Evolutionary conservation across 2,329 filamentous ascomycete species (phyloP).

Genomic region (Alternaria arborescens): DNA sequence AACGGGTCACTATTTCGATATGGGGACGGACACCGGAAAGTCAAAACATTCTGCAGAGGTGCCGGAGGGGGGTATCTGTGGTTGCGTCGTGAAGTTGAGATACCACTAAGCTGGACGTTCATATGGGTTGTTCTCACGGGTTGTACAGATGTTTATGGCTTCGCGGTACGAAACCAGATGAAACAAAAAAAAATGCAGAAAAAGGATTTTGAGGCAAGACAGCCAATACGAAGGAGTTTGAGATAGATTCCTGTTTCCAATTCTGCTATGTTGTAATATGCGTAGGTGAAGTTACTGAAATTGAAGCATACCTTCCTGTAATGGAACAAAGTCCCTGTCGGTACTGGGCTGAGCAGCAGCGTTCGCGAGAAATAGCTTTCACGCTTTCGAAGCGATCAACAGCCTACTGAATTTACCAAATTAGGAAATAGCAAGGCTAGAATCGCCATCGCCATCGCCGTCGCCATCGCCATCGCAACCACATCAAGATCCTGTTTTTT

Average conservation of each 20-base stretch:
- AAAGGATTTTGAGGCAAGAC: background rate
- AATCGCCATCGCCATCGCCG: background rate
- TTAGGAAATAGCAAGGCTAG: background rate
- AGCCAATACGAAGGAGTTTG: background rate
- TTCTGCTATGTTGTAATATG: background rate
- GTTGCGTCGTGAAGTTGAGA: background rate
- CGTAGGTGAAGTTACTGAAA: background rate
- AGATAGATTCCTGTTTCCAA: background rate
- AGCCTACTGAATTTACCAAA: background rate
- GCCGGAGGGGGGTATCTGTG: background rate
- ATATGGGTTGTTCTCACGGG: background rate
- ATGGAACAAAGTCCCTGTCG: background rate
- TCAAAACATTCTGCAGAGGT: background rate
- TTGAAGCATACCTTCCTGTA: background rate
- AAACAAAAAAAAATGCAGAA: background rate
- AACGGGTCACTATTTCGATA: background rate
- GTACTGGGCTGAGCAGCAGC: background rate
- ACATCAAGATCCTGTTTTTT: background rate
- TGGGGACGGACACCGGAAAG: background rate
- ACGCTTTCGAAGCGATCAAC: background rate
- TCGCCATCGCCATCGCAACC: background rate
- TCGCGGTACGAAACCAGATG: background rate
- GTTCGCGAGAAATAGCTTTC: background rate
- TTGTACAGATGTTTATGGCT: background rate
- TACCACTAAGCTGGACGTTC: background rate